Base-by-base conservation (phyloP, 2,329 filamentous ascomycete species). In the Moelleriella libera region DNA sequence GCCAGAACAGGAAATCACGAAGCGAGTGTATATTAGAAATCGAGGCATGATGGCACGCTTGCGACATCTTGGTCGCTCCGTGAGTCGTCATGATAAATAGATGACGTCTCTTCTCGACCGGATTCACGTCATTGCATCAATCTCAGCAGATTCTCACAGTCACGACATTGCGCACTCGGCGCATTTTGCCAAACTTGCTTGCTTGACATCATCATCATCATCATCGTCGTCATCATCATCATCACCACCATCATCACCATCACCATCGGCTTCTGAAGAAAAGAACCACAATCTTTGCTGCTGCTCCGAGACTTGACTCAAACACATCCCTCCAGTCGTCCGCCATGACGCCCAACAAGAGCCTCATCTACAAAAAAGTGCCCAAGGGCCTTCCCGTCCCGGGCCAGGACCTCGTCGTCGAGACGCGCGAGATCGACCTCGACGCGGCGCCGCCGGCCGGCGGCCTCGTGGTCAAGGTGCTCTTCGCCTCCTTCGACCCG, bases 401-500 rank as follows among this genome's bases (percentile, higher is more conserved):
- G 2, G 86, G 85, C 44, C 67, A 90, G 64, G 70, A 94, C 63
- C 69, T 94, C 48, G 68, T 65, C 28, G 60, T 88, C 50, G 83
- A 92, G 63, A 65, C 74, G 53, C 74, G 75, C 50, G 71, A 77
- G 21, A 80, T 89, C 53, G 85, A 92, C 60, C 65, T 81, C 54
- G 67, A 78, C 29, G 69, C 75, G 45, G 61, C 75, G 5, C 74
- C 75, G 5, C 74, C 80, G 30, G 73, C 79, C 29, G 62, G 75
- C 43, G 83, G 84, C 52, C 82, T 87, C 41, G 63, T 94, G 45
- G 67, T 83, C 53, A 77, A 87, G 67, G 76, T 83, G 55, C 75
- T 83, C 58, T 87, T 84, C 63, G 72, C 80, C 53, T 89, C 85
- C 41, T 83, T 83, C 67, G 88, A 94, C 64, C 88, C 88, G 2